Base-by-base conservation (phyloP, 2,329 filamentous ascomycete species). In the Triangularia verruculosa region DNA sequence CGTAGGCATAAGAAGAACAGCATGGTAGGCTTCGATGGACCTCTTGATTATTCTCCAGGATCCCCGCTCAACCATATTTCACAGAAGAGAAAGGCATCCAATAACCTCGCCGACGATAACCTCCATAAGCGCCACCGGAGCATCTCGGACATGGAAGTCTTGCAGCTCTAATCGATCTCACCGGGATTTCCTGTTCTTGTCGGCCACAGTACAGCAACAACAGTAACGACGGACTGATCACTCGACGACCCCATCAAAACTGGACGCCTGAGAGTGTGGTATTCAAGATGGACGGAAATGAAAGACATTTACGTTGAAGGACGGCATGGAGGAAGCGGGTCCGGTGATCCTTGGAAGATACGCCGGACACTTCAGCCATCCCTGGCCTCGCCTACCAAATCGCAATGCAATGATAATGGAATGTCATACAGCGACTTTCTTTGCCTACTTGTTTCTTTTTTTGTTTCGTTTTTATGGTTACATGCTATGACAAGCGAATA, bases 121-220 rank as follows among this genome's bases (percentile, higher is more conserved):
- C 69, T 74, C 47, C 84, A 86, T 74, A 87, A 87, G 75, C 79
- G 82, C 57, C 83, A 86, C 67, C 77, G 84, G 71, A 87, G 84
- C 74, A 83, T 86, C 66, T 83, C 84, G 22, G 84, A 87, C 67
- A 80, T 86, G 59, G 80, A 81, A 67, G 71, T 78, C 55, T 74
- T 84, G 66, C 77, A 74, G 57, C 75, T 83, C 64, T 83, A 73
- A 78, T 11, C n/a, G 39, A 47, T 9, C 39, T 20, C 39, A 20
- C 43, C 58, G n/a, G 47, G 51, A 25, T 65, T 27, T 54, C n/a
- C 20, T 27, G 2, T 54, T 54, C 11, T 15, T 39, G 15, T 30
- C 57, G 27, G 59, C 55, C 63, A 24, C 12, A 20, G 51, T 62
- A 24, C 12, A 20, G 51, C 28, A 27, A 39, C 47, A 56, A 13